Evolutionary conservation across 2,329 filamentous ascomycete species (phyloP).

Genomic region (Coniochaeta hoffmannii): DNA sequence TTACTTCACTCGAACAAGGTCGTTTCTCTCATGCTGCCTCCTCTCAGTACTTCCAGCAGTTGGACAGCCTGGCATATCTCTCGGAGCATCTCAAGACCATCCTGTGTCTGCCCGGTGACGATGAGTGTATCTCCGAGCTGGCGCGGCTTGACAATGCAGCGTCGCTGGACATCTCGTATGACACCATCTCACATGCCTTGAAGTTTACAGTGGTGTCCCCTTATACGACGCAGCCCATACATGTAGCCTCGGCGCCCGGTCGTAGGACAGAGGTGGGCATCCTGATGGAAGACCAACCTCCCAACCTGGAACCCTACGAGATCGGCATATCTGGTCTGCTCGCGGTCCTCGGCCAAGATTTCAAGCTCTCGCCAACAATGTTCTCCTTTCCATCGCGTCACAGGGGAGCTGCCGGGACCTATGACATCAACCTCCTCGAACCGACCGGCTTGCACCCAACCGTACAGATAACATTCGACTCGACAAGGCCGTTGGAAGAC

Average conservation of each 20-base stretch:
- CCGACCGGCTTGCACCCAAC: slow-evolving; percentile 82
- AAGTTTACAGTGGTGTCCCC: slow-evolving; percentile 61
- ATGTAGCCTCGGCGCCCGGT: slow-evolving; percentile 29
- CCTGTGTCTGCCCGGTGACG: slow-evolving; percentile 40
- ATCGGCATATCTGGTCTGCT: slow-evolving; percentile 72
- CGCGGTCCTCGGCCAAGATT: slow-evolving; percentile 68
- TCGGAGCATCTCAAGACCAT: slow-evolving; percentile 42
- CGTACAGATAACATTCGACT: slow-evolving; percentile 58
- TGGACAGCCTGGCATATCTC: slow-evolving; percentile 51
- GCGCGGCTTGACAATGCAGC: slow-evolving; percentile 42
- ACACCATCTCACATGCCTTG: slow-evolving; percentile 57
- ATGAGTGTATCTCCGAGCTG: slow-evolving; percentile 41
- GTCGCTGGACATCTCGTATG: slow-evolving; percentile 71
- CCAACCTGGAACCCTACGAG: slow-evolving; percentile 59
- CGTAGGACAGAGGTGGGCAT: slow-evolving; percentile 75
- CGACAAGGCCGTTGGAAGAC: slow-evolving; percentile 40
- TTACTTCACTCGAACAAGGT: slow-evolving; percentile 47
- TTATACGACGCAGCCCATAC: slow-evolving; percentile 30
- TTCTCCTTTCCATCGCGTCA: slow-evolving; percentile 84
- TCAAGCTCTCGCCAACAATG: slow-evolving; percentile 63
- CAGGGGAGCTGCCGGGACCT: slow-evolving; percentile 48
- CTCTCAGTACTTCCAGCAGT: slow-evolving; percentile 62
- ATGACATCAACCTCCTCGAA: slow-evolving; percentile 54
- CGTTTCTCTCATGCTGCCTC: slow-evolving; percentile 56
- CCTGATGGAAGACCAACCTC: slow-evolving; percentile 55